These are phyloP conservation scores for Plectosphaerella plurivora DNA, from an alignment of 2,329 filamentous ascomycete genomes.

Conservation along the genomic window DNA sequence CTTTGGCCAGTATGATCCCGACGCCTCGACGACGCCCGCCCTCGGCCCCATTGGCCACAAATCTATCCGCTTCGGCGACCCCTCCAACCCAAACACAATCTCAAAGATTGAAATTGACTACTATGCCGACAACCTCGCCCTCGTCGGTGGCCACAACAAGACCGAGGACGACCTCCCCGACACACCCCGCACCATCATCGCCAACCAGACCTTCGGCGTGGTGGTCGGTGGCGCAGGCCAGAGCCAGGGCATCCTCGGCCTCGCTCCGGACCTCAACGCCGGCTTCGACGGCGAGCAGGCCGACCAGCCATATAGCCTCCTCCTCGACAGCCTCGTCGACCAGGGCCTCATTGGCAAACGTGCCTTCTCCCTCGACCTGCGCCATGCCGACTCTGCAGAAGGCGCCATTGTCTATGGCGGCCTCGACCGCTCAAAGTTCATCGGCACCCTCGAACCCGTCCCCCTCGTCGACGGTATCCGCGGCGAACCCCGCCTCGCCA, in stretches of 20 bases:
- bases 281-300: slow-evolving; percentile 25
- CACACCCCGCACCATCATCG: slow-evolving; percentile 16
- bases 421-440: slow-evolving; percentile 46
- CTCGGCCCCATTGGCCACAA: slow-evolving; percentile 29
- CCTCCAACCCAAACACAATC: slow-evolving; percentile 26
- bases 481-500: slow-evolving; percentile 30
- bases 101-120: slow-evolving; percentile 38
- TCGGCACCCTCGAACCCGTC: slow-evolving; percentile 37
- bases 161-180: neutral
- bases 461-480: slow-evolving; percentile 33
- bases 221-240: slow-evolving; percentile 39
- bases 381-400: slow-evolving; percentile 33
- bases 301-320: slow-evolving; percentile 42
- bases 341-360: slow-evolving; percentile 44
- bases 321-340: slow-evolving; percentile 43
- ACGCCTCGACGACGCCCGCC: slow-evolving; percentile 31
- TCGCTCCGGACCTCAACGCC: slow-evolving; percentile 35
- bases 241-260: slow-evolving; percentile 46
- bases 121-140: slow-evolving; percentile 38
- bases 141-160: slow-evolving; percentile 31
- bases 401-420: slow-evolving; percentile 51
- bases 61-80: slow-evolving; percentile 34
- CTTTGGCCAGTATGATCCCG: slow-evolving; percentile 40
- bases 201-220: slow-evolving; percentile 46
- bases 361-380: slow-evolving; percentile 47